phyloP scores from a whole-genome alignment of 78 protist species.

The Capsaspora owczarzaki region DNA sequence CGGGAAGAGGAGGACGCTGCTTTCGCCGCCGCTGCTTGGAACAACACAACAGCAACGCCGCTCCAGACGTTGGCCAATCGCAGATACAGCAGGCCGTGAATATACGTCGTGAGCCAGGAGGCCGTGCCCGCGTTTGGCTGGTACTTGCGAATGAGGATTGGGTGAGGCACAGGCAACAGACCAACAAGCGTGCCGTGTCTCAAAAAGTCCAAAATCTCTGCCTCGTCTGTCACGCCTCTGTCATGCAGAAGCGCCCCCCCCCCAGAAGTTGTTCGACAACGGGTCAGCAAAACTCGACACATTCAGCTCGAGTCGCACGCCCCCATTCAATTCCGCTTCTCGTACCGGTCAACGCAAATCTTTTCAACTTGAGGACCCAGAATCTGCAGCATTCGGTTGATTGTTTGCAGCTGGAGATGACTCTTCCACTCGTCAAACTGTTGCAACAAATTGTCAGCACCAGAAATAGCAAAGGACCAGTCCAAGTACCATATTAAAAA shows the following conservation, averaged over 20 bases:
- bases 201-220: slow-evolving; percentile 11
- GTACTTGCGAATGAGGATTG: slow-evolving; percentile 24
- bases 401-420: slow-evolving; percentile 6
- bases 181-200: slow-evolving; percentile 35
- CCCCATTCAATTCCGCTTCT: no score
- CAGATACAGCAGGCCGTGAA: not conserved
- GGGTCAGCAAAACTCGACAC: no score
- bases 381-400: slow-evolving; percentile 15
- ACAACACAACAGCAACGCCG: no score
- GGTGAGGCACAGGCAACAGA: slow-evolving; percentile 40
- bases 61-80: no score
- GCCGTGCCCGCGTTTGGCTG: not conserved
- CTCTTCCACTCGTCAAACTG: not conserved
- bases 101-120: not conserved
- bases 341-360: slow-evolving; percentile 1
- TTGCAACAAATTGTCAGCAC: not conserved
- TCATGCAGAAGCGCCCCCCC: not conserved
- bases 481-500: no score
- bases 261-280: no score
- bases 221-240: not conserved
- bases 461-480: no score
- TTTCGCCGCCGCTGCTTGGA: no score
- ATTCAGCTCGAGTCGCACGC: no score
- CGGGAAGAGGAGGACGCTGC: no score
- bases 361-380: slow-evolving; percentile 23